Percentiles rank a stretch among this genome's conserved stretches.
Conservation (phyloP, 768 basidiomycete genomes). For the Podaxis sp. region DNA sequence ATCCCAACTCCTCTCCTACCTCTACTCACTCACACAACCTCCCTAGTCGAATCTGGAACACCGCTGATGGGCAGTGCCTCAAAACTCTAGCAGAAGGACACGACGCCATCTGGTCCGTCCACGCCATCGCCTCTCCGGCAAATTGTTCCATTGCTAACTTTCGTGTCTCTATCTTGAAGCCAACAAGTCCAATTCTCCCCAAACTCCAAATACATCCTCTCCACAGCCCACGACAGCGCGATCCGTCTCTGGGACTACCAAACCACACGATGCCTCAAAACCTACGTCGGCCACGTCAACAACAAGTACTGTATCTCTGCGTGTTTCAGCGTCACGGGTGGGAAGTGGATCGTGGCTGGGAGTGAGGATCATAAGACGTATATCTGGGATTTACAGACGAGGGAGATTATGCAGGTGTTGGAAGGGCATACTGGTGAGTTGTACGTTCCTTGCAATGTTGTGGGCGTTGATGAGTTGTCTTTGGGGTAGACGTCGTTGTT, state of each 20-base stretch:
- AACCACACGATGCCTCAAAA: constrained; percentile 86
- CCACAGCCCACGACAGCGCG: constrained; percentile 89
- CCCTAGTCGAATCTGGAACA: constrained; percentile 92
- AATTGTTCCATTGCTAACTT: neutral
- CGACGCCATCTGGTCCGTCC: constrained; percentile 72
- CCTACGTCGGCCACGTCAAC: constrained; percentile 83
- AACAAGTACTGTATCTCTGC: constrained; percentile 82
- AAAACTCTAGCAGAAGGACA: constrained; percentile 94
- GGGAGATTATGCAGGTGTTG: constrained; percentile 80
- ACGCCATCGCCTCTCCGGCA: neutral
- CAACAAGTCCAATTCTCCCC: constrained; percentile 95
- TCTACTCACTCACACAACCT: constrained; percentile 7
- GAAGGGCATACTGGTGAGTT: constrained; percentile 70
- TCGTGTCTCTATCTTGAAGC: constrained; percentile 34
- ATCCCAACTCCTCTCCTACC: constrained; percentile 1
- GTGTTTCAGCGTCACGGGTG: constrained; percentile 82
- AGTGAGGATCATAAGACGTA: constrained; percentile 89
- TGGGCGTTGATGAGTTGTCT: neutral
- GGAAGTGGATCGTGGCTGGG: constrained; percentile 89
- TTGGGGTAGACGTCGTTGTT: constrained; percentile 62
- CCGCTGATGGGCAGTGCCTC: constrained; percentile 88
- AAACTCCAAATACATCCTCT: constrained; percentile 92
- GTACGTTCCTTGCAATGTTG: neutral
- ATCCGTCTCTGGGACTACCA: constrained; percentile 97
- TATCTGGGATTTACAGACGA: constrained; percentile 88